These are phyloP conservation scores for Oryza glumipatula DNA, from an alignment of 176 grass and related monocot genomes.

Conservation along the genomic window DNA sequence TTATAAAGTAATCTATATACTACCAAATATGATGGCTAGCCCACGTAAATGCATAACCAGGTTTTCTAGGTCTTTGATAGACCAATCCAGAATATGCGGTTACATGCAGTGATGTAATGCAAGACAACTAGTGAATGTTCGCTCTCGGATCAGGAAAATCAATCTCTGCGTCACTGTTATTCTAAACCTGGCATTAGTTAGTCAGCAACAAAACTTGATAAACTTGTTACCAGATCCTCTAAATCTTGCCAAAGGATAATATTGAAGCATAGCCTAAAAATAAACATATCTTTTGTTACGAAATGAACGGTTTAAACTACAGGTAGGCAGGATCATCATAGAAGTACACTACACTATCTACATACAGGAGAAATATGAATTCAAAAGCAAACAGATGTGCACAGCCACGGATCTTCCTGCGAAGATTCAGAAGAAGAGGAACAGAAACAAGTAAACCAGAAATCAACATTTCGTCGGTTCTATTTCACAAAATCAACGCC, in stretches of 20 bases:
- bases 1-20: background rate
- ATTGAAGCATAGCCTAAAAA: background rate
- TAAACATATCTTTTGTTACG: background rate
- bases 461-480: background rate
- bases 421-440: background rate
- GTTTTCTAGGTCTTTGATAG: background rate
- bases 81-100: background rate
- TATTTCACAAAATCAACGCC: background rate
- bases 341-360: background rate
- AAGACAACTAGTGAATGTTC: slow-evolving; percentile 1
- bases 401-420: background rate
- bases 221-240: background rate
- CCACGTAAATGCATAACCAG: background rate
- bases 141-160: background rate
- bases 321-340: background rate
- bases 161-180: background rate
- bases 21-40: background rate
- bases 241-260: background rate
- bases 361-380: background rate
- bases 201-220: background rate
- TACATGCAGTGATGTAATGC: slow-evolving; percentile 7
- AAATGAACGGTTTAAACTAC: background rate
- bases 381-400: background rate
- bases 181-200: background rate
- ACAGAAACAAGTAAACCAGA: background rate